Conservation (phyloP, 140 eudicot species). For the Anethum foeniculum region DNA sequence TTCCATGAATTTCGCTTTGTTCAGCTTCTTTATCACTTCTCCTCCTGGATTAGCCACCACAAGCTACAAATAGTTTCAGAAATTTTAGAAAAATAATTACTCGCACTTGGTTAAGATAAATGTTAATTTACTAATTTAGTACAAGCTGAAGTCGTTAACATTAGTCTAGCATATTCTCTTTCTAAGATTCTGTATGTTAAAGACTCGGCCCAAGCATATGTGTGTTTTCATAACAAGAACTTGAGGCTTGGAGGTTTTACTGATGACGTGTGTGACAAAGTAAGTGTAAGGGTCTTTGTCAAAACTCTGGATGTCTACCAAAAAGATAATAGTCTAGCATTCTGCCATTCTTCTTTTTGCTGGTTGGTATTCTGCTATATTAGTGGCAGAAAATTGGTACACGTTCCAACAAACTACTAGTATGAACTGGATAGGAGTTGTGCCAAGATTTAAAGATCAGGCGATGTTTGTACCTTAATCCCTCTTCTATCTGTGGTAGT, state of each 20-base stretch:
- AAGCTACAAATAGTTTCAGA: conserved; percentile 25
- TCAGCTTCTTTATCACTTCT: conserved; percentile 85
- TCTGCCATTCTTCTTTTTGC: background rate
- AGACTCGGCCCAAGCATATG: background rate
- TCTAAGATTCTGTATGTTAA: background rate
- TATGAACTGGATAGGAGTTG: background rate
- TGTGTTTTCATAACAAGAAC: background rate
- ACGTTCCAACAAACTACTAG: background rate
- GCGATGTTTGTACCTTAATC: conserved; percentile 42
- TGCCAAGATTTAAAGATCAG: background rate
- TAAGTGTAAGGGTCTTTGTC: background rate
- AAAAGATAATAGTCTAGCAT: background rate
- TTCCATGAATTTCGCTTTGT: conserved; percentile 57
- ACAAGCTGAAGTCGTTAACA: background rate
- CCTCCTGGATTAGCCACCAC: conserved; percentile 84
- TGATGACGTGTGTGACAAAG: background rate
- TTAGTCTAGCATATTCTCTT: background rate
- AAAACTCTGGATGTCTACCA: background rate
- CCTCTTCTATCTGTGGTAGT: conserved; percentile 59
- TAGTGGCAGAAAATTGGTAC: background rate
- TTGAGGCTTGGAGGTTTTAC: background rate
- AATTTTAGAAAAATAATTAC: background rate
- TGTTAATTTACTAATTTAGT: background rate
- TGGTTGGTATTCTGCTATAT: background rate
- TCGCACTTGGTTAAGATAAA: background rate